phyloP scores from a whole-genome alignment of 225 moss, liverwort and hornwort genomes.

The Rhytidiadelphus loreus region DNA sequence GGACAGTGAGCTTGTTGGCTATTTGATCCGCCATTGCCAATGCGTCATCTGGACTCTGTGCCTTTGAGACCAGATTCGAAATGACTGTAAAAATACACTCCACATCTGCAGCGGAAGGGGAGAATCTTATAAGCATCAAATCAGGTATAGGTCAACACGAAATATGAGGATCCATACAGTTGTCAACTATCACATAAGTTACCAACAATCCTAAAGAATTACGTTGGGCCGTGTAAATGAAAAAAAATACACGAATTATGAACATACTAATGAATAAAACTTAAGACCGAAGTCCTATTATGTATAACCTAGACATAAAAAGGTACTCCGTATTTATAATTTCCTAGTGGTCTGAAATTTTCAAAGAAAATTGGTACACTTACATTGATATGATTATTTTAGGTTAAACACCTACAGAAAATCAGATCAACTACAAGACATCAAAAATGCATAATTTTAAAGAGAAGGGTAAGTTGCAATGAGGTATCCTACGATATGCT shows the following conservation, averaged over 20 bases:
- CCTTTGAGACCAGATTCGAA: slow-evolving; percentile 86
- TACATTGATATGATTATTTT: neutral
- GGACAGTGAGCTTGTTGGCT: slow-evolving; percentile 65
- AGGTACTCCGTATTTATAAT: too few species aligned
- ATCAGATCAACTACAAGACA: neutral
- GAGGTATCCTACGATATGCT: too few species aligned
- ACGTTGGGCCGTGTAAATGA: neutral
- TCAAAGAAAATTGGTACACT: neutral
- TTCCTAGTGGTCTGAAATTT: neutral
- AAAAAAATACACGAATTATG: neutral
- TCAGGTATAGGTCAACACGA: neutral
- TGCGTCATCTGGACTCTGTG: slow-evolving; percentile 79
- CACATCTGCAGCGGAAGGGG: slow-evolving; percentile 42
- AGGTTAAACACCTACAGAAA: neutral
- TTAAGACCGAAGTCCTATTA: neutral
- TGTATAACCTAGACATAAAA: neutral
- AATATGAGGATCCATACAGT: neutral
- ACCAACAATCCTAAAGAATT: neutral
- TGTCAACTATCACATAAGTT: neutral
- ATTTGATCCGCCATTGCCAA: slow-evolving; percentile 84
- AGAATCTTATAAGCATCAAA: neutral
- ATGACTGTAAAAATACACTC: slow-evolving; percentile 98
- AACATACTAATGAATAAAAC: neutral
- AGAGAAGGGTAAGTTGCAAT: neutral
- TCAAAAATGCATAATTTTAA: neutral